Conservation (phyloP, 2,329 filamentous ascomycete genomes). For the Juglanconis sp. region DNA sequence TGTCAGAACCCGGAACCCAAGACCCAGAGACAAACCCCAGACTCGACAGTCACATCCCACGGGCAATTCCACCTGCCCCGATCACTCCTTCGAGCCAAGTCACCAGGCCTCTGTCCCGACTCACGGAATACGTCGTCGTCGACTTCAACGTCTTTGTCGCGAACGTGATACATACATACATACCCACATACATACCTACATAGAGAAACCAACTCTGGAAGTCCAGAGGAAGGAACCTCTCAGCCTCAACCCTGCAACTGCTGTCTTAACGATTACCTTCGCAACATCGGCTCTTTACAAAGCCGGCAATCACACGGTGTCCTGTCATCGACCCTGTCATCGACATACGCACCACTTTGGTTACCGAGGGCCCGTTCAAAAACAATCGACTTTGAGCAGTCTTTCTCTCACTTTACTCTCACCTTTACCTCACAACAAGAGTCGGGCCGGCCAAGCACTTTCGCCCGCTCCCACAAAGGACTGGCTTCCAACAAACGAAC, state of each 20-base stretch:
- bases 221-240: neutral
- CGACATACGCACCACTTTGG: no score
- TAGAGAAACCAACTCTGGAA: neutral
- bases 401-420: constrained; percentile 3
- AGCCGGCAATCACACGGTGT: neutral
- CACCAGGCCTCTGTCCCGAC: neutral
- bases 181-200: no score
- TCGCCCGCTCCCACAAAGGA: constrained; percentile 8
- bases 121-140: neutral
- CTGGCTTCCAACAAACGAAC: constrained; percentile 9
- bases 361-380: no score
- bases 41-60: neutral
- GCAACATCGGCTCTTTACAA: neutral
- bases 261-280: neutral
- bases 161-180: no score
- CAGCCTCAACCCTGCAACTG: neutral
- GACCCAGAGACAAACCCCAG: no score
- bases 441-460: neutral
- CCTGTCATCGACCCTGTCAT: neutral
- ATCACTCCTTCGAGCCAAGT: neutral
- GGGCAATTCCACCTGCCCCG: neutral
- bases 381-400: neutral
- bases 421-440: no score
- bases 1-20: neutral
- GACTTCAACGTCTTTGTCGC: no score